Conservation (phyloP, 1,284 basidiomycete genomes). For the Cutaneotrichosporon cavernicola region DNA sequence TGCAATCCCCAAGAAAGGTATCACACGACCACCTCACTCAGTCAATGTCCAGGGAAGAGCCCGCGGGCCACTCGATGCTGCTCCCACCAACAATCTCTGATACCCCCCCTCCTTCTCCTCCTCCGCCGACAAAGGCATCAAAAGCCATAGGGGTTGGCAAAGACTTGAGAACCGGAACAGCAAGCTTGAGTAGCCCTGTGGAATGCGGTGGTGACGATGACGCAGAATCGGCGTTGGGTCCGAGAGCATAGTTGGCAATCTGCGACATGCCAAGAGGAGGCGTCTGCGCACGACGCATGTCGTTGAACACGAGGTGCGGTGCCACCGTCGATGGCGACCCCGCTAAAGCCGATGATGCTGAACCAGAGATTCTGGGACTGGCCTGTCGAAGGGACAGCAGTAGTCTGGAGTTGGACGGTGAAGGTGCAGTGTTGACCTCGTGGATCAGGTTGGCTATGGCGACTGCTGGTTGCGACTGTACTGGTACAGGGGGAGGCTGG, state of each 20-base stretch:
- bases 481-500: not conserved
- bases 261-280: conserved; percentile 5
- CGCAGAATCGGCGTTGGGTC: not conserved
- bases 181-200: not conserved
- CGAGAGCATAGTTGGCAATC: not conserved
- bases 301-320: not conserved
- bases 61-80: not conserved
- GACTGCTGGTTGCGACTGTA: conserved; percentile 6
- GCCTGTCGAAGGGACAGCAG: not conserved
- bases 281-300: not conserved
- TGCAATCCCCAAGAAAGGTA: not conserved
- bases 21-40: not conserved
- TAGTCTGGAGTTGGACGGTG: not conserved
- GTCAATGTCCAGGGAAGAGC: conserved; percentile 6
- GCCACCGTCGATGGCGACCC: not conserved
- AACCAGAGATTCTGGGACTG: conserved; percentile 2
- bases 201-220: not conserved
- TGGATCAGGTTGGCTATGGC: conserved; percentile 15
- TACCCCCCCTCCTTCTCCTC: not conserved
- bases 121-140: not conserved
- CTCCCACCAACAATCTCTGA: not conserved
- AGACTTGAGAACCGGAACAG: not conserved
- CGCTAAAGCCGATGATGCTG: not conserved
- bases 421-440: not conserved
- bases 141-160: not conserved